These are phyloP conservation scores for Cryptosporidium bovis DNA, from an alignment of 169 alveolate genomes.

Conservation along the genomic window DNA sequence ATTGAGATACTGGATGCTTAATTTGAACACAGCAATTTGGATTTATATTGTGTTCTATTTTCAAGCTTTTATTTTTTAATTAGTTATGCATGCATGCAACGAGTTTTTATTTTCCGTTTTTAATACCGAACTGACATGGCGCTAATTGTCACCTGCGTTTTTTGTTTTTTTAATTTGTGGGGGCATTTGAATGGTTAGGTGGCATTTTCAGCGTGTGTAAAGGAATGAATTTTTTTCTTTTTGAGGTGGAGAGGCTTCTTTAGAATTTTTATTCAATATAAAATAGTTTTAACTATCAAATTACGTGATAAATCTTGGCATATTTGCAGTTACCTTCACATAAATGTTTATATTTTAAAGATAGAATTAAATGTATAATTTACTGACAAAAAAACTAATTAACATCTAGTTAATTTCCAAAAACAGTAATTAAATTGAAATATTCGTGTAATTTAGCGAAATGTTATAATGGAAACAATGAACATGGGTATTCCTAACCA, in stretches of 20 bases:
- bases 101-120: background rate
- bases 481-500: constrained; percentile 57
- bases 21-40: background rate
- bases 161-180: constrained; percentile 41
- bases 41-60: background rate
- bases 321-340: too few relatives aligned
- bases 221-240: constrained; percentile 12
- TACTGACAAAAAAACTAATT: too few relatives aligned
- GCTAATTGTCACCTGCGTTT: constrained; percentile 53
- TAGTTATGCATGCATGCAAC: constrained; percentile 55
- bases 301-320: too few relatives aligned
- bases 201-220: constrained; percentile 51
- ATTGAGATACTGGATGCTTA: background rate
- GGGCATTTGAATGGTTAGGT: constrained; percentile 21
- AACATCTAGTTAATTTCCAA: too few relatives aligned
- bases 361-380: too few relatives aligned
- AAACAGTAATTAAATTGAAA: too few relatives aligned
- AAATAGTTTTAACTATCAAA: too few relatives aligned
- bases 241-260: too few relatives aligned
- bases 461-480: background rate
- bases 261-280: too few relatives aligned
- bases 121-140: constrained; percentile 68
- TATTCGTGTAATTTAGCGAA: too few relatives aligned
- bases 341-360: too few relatives aligned
- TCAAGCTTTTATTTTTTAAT: background rate